Conservation (phyloP, 371 early-diverging fungal genomes). For the Capillidium heterosporum region DNA sequence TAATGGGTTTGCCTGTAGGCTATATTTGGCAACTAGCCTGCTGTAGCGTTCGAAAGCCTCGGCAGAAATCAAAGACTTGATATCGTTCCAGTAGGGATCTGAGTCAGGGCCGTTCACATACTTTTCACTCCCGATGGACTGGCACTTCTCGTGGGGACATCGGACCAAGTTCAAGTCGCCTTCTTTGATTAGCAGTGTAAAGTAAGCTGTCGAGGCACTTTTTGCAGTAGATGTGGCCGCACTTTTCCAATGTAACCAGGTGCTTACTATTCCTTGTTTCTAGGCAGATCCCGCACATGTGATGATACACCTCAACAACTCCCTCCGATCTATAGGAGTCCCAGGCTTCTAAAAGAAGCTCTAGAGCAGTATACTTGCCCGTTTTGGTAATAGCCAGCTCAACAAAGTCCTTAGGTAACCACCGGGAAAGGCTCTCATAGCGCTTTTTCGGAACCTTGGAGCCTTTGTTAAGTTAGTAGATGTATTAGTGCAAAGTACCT, state of each 20-base stretch:
- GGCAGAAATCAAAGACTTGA: constrained; percentile 6
- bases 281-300: constrained; percentile 10
- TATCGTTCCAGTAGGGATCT: constrained; percentile 1
- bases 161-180: constrained; percentile 8
- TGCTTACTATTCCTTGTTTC: constrained; percentile 8
- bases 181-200: constrained; percentile 9
- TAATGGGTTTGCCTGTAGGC: constrained; percentile 8
- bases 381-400: not conserved
- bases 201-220: constrained; percentile 9
- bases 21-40: constrained; percentile 7
- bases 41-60: constrained; percentile 8
- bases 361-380: not conserved
- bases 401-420: not conserved
- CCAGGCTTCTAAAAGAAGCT: not conserved
- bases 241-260: constrained; percentile 4
- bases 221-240: constrained; percentile 11
- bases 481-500: constrained; percentile 1
- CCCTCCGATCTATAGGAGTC: not conserved
- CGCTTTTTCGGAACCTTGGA: not conserved
- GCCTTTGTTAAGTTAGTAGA: not conserved
- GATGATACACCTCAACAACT: constrained; percentile 3
- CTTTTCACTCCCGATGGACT: not conserved
- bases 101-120: not conserved
- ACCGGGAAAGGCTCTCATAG: not conserved
- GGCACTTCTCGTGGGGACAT: constrained; percentile 10